Percentiles rank a stretch among this genome's conserved stretches.
These are phyloP conservation scores for Aspergillus bertholletiae DNA, from an alignment of 495 filamentous ascomycete species.

Conservation along the genomic window DNA sequence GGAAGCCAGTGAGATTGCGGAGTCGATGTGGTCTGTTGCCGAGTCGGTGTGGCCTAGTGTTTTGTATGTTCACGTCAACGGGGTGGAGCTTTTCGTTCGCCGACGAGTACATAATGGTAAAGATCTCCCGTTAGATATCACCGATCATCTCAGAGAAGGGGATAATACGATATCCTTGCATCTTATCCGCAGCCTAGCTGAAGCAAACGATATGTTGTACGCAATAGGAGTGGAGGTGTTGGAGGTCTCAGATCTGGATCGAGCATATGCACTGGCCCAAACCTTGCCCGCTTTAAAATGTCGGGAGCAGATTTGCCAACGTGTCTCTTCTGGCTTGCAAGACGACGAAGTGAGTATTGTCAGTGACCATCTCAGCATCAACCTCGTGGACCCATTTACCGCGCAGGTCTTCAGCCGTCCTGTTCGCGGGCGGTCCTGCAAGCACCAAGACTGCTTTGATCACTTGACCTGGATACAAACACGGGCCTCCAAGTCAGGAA, in stretches of 20 bases:
- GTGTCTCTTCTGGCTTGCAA: constrained; percentile 34
- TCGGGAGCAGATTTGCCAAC: constrained; percentile 32
- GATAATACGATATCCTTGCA: constrained; percentile 56
- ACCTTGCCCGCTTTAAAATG: constrained; percentile 25
- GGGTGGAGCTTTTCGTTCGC: constrained; percentile 49
- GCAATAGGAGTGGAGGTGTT: constrained; percentile 62
- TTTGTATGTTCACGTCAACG: constrained; percentile 69
- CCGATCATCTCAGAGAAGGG: constrained; percentile 46
- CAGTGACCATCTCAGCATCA: constrained; percentile 61
- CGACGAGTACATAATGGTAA: constrained; percentile 67
- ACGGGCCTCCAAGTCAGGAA: constrained; percentile 42
- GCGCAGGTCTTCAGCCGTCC: constrained; percentile 65
- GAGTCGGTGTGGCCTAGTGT: constrained; percentile 70
- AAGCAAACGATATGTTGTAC: constrained; percentile 36
- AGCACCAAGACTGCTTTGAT: constrained; percentile 85
- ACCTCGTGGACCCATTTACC: constrained; percentile 74
- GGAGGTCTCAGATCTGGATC: constrained; percentile 47
- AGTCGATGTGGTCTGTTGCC: constrained; percentile 55
- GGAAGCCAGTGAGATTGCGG: constrained; percentile 12
- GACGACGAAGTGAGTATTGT: constrained; percentile 68
- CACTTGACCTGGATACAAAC: constrained; percentile 74
- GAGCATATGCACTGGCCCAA: constrained; percentile 41
- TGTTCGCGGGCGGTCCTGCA: constrained; percentile 57
- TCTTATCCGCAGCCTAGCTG: constrained; percentile 38
- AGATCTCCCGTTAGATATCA: constrained; percentile 72